Evolutionary conservation across 2,329 filamentous ascomycete species (phyloP).

Genomic region (Lanzia echinophila): DNA sequence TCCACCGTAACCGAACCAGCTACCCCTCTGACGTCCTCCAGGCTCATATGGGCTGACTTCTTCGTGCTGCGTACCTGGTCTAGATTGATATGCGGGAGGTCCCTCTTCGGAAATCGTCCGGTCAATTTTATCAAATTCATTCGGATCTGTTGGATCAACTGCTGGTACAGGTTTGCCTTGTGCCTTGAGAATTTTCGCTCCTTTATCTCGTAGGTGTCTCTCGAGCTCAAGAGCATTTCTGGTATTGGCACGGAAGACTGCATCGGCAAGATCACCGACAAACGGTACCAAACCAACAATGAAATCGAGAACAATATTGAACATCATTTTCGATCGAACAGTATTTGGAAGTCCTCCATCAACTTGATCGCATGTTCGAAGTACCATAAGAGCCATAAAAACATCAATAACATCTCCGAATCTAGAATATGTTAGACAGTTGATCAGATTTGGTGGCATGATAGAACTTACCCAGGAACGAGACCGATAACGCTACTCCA

Average conservation of each 20-base stretch:
- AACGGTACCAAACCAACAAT: constrained; percentile 67
- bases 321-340: constrained; percentile 64
- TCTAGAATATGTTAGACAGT: constrained; percentile 36
- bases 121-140: constrained; percentile 39
- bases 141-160: constrained; percentile 46
- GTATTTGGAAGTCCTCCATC: constrained; percentile 65
- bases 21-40: constrained; percentile 13
- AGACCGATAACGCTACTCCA: constrained; percentile 84
- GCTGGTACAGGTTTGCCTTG: constrained; percentile 42
- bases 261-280: constrained; percentile 69
- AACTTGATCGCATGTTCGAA: constrained; percentile 64
- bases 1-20: constrained; percentile 30
- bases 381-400: constrained; percentile 67
- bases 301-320: constrained; percentile 74
- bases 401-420: constrained; percentile 70
- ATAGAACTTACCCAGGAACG: constrained; percentile 63
- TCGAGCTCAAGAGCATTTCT: constrained; percentile 64
- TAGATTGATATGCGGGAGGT: constrained; percentile 25
- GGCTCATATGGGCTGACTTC: constrained; percentile 12
- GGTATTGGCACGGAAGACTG: constrained; percentile 65
- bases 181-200: constrained; percentile 48
- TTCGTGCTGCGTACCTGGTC: constrained; percentile 8
- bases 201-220: constrained; percentile 60
- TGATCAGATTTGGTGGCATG: constrained; percentile 14
- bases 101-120: constrained; percentile 20